phyloP scores from a whole-genome alignment of 768 basidiomycete species.

The Kwoniella europaea region DNA sequence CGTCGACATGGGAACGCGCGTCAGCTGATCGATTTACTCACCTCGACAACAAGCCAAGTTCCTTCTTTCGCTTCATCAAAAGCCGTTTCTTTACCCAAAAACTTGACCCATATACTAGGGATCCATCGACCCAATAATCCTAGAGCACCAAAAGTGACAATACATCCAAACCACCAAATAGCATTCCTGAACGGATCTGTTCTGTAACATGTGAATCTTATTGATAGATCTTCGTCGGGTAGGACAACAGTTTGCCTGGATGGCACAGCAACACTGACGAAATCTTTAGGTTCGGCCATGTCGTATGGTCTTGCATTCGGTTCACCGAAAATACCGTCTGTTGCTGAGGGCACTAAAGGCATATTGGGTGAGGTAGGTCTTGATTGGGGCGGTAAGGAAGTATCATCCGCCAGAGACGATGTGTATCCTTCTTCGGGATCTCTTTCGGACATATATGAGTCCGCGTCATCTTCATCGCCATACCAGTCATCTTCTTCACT shows the following conservation, averaged over 20 bases:
- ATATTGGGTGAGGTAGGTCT: constrained; percentile 55
- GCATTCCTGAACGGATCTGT: constrained; percentile 67
- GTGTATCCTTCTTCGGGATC: constrained; percentile 55
- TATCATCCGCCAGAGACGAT: constrained; percentile 56
- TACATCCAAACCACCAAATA: constrained; percentile 74
- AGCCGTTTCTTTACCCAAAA: constrained; percentile 79
- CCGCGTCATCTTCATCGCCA: constrained; percentile 49
- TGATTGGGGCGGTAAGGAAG: constrained; percentile 58
- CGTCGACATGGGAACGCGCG: not conserved
- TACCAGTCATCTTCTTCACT: constrained; percentile 58
- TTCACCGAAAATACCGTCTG: constrained; percentile 56
- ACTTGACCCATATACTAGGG: constrained; percentile 85
- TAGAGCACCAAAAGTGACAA: constrained; percentile 72
- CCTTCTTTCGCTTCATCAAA: constrained; percentile 74
- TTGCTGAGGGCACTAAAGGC: constrained; percentile 49
- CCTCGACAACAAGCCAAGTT: constrained; percentile 78
- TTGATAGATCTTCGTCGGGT: constrained; percentile 83
- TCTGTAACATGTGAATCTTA: constrained; percentile 87
- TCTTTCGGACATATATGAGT: constrained; percentile 46
- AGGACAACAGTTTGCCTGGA: constrained; percentile 79
- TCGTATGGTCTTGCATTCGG: constrained; percentile 32
- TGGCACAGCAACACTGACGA: constrained; percentile 43
- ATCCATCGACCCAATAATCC: constrained; percentile 91
- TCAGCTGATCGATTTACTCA: constrained; percentile 58
- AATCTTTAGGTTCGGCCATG: constrained; percentile 38